Percentiles rank a stretch among this genome's conserved stretches.
phyloP scores from a whole-genome alignment of 129 eudicot genomes.

The Escallonia herrerae region DNA sequence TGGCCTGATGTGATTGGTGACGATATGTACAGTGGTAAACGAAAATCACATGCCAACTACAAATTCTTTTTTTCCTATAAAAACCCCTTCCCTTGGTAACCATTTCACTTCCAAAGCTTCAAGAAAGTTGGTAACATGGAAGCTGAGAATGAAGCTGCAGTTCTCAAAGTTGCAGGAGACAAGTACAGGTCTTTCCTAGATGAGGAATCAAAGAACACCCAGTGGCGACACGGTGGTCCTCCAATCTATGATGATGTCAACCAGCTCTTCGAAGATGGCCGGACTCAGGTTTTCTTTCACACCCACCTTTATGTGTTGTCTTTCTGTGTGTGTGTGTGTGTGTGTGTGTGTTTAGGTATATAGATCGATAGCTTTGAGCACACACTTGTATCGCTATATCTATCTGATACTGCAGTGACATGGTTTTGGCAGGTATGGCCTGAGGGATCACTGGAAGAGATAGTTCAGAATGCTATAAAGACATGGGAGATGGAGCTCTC shows the following conservation, averaged over 20 bases:
- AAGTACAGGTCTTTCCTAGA: constrained; percentile 64
- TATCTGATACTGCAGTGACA: not conserved
- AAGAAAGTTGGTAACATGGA: too few relatives aligned
- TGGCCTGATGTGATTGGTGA: too few relatives aligned
- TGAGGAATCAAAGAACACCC: constrained; percentile 45
- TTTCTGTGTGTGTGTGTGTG: not conserved
- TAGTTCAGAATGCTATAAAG: constrained; percentile 80
- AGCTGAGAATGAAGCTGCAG: not conserved
- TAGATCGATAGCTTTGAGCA: not conserved
- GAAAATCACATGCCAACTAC: too few relatives aligned
- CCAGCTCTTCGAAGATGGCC: constrained; percentile 66
- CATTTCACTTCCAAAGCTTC: too few relatives aligned
- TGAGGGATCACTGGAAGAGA: constrained; percentile 74
- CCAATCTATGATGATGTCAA: constrained; percentile 61
- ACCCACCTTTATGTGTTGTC: not conserved
- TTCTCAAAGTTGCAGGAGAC: constrained; percentile 20
- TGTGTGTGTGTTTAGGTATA: not conserved
- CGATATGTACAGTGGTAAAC: too few relatives aligned
- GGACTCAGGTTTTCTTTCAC: constrained; percentile 43
- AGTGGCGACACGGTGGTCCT: constrained; percentile 84
- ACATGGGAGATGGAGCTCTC: constrained; percentile 95
- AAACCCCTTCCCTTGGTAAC: too few relatives aligned
- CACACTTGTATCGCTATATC: not conserved
- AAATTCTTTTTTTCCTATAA: too few relatives aligned
- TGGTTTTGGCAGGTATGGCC: constrained; percentile 55